Evolutionary conservation across 805 yeast genomes (phyloP).

Genomic region (Pichia cabralensis): DNA sequence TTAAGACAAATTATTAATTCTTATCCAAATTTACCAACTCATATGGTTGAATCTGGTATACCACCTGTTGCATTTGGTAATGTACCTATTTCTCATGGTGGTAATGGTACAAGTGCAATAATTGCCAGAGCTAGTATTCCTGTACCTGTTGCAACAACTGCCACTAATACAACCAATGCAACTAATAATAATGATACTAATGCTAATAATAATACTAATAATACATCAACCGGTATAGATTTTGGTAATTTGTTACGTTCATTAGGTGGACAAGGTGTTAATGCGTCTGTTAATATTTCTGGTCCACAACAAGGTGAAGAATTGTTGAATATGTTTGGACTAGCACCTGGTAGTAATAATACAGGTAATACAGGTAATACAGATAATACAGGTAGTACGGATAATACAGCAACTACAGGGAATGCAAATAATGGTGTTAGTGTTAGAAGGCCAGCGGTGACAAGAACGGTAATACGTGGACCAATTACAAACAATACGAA

Average conservation of each 20-base stretch:
- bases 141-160: not conserved
- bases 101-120: constrained; percentile 4
- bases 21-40: constrained; percentile 11
- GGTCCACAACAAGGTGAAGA: no score
- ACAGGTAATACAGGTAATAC: no score
- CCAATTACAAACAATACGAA: no score
- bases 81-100: constrained; percentile 7
- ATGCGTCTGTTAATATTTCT: no score
- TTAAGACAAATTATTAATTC: constrained; percentile 17
- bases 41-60: constrained; percentile 8
- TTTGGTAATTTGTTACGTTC: no score
- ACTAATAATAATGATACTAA: not conserved
- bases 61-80: constrained; percentile 13
- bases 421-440: not conserved
- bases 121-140: constrained; percentile 11
- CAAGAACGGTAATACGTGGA: not conserved
- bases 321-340: no score
- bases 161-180: not conserved
- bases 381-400: not conserved
- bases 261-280: no score
- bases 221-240: no score
- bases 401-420: not conserved
- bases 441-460: not conserved
- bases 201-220: not conserved
- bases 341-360: no score